Evolutionary conservation across 306 rosid genomes (phyloP), one percentile per base, ranked within the genome.

Genomic region (Coriaria nepalensis): DNA sequence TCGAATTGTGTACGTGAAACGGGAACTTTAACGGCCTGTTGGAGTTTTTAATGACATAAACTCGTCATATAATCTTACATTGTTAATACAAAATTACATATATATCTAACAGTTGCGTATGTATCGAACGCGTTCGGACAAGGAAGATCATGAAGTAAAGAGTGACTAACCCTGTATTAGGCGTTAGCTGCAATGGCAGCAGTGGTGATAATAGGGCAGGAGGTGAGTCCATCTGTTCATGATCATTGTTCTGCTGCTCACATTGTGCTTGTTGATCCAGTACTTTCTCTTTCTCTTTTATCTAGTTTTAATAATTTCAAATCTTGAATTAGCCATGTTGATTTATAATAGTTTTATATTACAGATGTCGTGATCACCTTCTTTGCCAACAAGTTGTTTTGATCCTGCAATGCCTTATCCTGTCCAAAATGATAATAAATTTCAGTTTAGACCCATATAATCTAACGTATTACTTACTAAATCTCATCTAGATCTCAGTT

Each of bases 361-460:
- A 20, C 3, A 20, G 29, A 20, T 20, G 2, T 20, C 29, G 29
- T 20, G 1, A 11, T 59, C 29, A 84, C 97, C 87, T 74, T 67
- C 64, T 81, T 77, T 36, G 68, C 11, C 47, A 90, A 81, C 53
- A 58, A 10, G 49, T 70, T 81, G 68, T 90, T 84, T 45, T 77
- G 94, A 56, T 81, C 94, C 48, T 65, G 80, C 36, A 90, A 72
- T 41, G 72, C 74, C 74, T 74, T 90, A 46, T 73, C 94, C 95
- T 84, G 69, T 53, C 43, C 35, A 62, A 1, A 1, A 20, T 3
- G 2, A 20, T n/a, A 20, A 20, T 20, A 20, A 20, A 20, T 20
- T 20, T 20, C 29, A 20, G 29, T 3, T 20, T 20, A 20, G 29
- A 20, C 29, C 29, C 29, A 20, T 20, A 20, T 20, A 20, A 20